Evolutionary conservation across 192 early-diverging fungal genomes (phyloP), one percentile per base, ranked within the genome.

Genomic region (Entomortierella lignicola): DNA sequence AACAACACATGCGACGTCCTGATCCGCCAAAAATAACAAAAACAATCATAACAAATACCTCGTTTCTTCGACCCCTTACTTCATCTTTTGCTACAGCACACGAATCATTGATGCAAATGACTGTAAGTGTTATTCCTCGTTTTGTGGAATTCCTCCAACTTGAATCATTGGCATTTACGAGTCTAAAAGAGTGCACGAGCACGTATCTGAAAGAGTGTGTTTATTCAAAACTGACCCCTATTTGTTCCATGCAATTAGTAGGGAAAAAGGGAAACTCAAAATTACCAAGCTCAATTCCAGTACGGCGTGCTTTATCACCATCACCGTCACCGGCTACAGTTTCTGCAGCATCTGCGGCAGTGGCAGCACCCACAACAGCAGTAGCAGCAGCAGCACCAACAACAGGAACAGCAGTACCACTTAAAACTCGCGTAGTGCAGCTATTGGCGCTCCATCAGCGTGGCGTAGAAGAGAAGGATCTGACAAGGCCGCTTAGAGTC

Each of bases 351-450:
- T 29, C 64, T 15, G 61, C 61, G 20, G 58, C 61, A 39, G 13
- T 64, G 23, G 13, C 72, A 32, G 58, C 54, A 25, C 29, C 54
- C 21, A 44, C 72, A 25, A 55, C 56, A 37, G 43, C 56, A 20
- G 25, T 54, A 13, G 44, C 61, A 10, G 61, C 61, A 13, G 18
- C 72, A 27, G 20, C 72, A 23, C 66, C 63, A 26, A 23, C 54
- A 30, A 32, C 75, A 55, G 68, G 75, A 4, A 65, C 66, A 1
- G 51, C 52, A 0, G 75, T 79, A 21, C 75, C 75, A 17, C 57
- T 79, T 23, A 60, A 61, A 23, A 70, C 68, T 8, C 75, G 75
- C 13, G 63, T 79, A 18, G 55, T 79, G n/a, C 75, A 79, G 15
- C 52, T 79, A 7, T 27, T 79, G 25, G 75, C 75, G 12, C 31